Evolutionary conservation across 2,329 filamentous ascomycete genomes (phyloP).

Genomic region (Tothia fuscella): DNA sequence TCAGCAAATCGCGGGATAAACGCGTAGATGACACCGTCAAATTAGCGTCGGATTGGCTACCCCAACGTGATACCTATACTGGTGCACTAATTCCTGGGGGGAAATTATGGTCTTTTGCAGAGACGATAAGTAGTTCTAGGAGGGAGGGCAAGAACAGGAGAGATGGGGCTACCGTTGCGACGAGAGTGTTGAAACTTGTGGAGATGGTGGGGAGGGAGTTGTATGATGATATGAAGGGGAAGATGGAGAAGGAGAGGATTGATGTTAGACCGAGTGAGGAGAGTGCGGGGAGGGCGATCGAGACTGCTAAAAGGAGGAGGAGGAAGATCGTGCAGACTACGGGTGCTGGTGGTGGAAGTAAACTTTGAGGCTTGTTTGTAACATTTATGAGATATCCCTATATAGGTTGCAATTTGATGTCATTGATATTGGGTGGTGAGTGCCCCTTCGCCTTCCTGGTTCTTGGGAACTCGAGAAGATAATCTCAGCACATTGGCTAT

Average conservation of each 20-base stretch:
- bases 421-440: no score
- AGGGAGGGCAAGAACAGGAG: constrained; percentile 91
- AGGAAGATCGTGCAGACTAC: no score
- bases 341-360: no score
- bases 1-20: constrained; percentile 58
- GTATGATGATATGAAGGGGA: constrained; percentile 39
- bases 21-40: constrained; percentile 46
- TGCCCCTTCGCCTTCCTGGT: no score
- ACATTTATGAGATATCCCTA: no score
- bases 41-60: constrained; percentile 64
- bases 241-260: constrained; percentile 4
- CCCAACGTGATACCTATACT: constrained; percentile 49
- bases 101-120: constrained; percentile 81
- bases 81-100: constrained; percentile 57
- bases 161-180: constrained; percentile 83
- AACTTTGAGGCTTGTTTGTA: no score
- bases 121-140: constrained; percentile 69
- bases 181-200: constrained; percentile 64
- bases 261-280: constrained; percentile 9
- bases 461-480: no score
- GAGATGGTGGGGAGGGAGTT: constrained; percentile 60
- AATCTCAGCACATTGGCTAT: no score
- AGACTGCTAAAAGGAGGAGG: constrained; percentile 9
- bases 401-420: no score
- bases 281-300: constrained; percentile 1